Evolutionary conservation across 352 stramenopile genomes (phyloP).

Genomic region (Blastocystis sp.): DNA sequence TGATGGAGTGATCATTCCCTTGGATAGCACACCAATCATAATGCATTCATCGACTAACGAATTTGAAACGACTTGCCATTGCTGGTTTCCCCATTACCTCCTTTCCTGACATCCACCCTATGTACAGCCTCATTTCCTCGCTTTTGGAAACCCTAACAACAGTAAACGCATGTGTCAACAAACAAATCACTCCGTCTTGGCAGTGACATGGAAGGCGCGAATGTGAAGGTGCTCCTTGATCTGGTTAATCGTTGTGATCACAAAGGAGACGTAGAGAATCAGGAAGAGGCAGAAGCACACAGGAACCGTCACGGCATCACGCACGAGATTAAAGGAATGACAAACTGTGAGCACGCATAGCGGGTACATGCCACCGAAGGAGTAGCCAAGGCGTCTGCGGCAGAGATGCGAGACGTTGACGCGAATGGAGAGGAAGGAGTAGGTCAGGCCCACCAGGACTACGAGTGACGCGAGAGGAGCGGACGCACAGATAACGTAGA

Average conservation of each 20-base stretch:
- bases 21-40: no score
- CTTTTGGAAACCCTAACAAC: no score
- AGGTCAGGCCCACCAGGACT: conserved; percentile 62
- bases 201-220: conserved; percentile 46
- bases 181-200: conserved; percentile 44
- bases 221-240: conserved; percentile 61
- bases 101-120: no score
- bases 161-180: not conserved
- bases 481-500: conserved; percentile 15
- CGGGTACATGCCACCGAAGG: conserved; percentile 17
- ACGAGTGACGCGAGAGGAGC: not conserved
- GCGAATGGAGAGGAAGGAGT: conserved; percentile 61
- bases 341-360: not conserved
- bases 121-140: no score
- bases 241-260: conserved; percentile 52
- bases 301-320: not conserved
- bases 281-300: conserved; percentile 50
- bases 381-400: not conserved
- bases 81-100: no score
- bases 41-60: no score
- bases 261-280: conserved; percentile 19
- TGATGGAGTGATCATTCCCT: no score
- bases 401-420: conserved; percentile 61
- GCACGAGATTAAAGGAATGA: conserved; percentile 24
- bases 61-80: no score